phyloP scores from a whole-genome alignment of 1,284 basidiomycete genomes.

The Schizophyllum amplum region DNA sequence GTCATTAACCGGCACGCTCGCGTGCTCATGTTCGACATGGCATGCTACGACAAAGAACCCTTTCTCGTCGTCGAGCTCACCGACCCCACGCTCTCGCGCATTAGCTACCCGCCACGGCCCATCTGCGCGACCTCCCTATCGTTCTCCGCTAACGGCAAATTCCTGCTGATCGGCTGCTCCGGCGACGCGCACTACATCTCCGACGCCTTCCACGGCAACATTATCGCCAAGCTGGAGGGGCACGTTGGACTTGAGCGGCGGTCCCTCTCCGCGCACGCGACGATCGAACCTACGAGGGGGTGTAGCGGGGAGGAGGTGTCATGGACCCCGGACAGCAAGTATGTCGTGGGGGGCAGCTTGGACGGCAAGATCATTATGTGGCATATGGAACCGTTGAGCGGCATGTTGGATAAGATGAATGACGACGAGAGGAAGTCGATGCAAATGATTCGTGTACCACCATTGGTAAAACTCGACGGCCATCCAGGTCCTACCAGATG shows the following conservation, averaged over 20 bases:
- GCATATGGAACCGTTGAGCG: slow-evolving; percentile 49
- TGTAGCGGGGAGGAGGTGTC: slow-evolving; percentile 85
- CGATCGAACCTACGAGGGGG: slow-evolving; percentile 66
- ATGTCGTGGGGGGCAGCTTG: slow-evolving; percentile 73
- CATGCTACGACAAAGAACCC: slow-evolving; percentile 86
- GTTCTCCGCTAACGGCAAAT: slow-evolving; percentile 88
- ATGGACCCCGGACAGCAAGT: slow-evolving; percentile 91
- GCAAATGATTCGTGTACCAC: slow-evolving; percentile 41
- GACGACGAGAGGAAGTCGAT: slow-evolving; percentile 43
- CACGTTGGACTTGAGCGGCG: slow-evolving; percentile 73
- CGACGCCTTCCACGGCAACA: slow-evolving; percentile 79
- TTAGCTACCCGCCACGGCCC: slow-evolving; percentile 78
- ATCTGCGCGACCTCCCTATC: slow-evolving; percentile 88
- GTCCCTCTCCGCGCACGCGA: slow-evolving; percentile 40
- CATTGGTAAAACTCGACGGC: slow-evolving; percentile 57
- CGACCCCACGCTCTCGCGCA: slow-evolving; percentile 65
- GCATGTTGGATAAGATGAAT: slow-evolving; percentile 40
- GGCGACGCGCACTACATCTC: slow-evolving; percentile 89
- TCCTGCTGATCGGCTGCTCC: slow-evolving; percentile 88
- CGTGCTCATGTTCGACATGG: slow-evolving; percentile 84
- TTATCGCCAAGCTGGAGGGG: slow-evolving; percentile 80
- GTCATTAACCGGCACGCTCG: slow-evolving; percentile 81
- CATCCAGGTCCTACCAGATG: slow-evolving; percentile 79
- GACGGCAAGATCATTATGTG: slow-evolving; percentile 77
- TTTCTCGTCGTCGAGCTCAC: slow-evolving; percentile 80